Evolutionary conservation across 164 flowering plant species (phyloP), one percentile per base, ranked within the genome.

Genomic region (Amborella trichopoda): DNA sequence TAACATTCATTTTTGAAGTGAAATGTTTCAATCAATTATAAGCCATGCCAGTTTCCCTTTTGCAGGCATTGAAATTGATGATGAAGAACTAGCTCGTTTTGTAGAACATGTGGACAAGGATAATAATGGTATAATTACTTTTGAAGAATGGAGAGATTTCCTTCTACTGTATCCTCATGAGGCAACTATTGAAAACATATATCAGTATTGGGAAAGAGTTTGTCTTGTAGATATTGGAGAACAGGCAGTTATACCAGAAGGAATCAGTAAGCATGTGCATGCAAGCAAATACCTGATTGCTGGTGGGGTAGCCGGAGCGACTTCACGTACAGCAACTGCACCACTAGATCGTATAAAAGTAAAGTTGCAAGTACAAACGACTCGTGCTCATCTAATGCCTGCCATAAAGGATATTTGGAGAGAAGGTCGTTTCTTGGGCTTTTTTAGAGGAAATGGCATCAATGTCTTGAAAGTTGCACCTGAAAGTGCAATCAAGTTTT

Each of bases 101-200:
- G 90, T 91, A 27, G 96, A 91, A 69, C 95, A 67, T 62, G 95
- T 91, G 38, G 99, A 91, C 40, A 87, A 82, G 74, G 99, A 91
- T 55, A 87, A 84, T 33, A 80, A 87, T 63, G 99, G 99, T 40
- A 78, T 82, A 34, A 91, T 91, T 21, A 91, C 99, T 22, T 91
- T 91, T 62, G 95, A 87, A 66, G 99, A 87, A 61, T 91, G 99
- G 99, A 75, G 99, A 52, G 96, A 91, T 67, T 91, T 91, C 63
- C 84, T 91, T 42, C 71, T 91, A n/a, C 88, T 91, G 25, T 87
- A 87, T 55, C 99, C 99, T 4, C 99, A 91, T 39, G 99, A 91
- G 58, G 99, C 82, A 13, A 91, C 99, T 1, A 69, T 91, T 17
- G 82, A 74, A 42, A 91, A 87, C 65, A 91, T 91, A 27, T 91